Evolutionary conservation across 1,284 basidiomycete species (phyloP), one percentile per base, ranked within the genome.

Genomic region (Cryptococcus wingfieldii): DNA sequence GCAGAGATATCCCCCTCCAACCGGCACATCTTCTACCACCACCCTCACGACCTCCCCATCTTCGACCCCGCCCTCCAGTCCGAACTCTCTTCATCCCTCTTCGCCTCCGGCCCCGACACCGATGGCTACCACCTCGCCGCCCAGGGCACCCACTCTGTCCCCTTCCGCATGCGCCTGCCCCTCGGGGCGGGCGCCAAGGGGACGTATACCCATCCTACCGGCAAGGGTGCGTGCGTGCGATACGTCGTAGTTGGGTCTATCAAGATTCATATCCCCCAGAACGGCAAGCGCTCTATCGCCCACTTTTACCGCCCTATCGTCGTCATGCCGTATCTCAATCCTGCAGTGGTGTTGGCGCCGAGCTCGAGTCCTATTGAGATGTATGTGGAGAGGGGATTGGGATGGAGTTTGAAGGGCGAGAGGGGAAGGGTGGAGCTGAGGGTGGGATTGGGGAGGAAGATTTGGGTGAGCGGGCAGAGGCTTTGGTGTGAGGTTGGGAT

Each of bases 291-390:
- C 8, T 90, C 89, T 5, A 88, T 96, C 47, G 88, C 92, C 0
- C 93, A 97, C 74, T 95, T 96, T 71, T 96, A 95, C 75, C 86
- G 93, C 3, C 81, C 86, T 39, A 86, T 91, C 67, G 84, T 87
- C 52, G 79, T 96, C 31, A 91, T 87, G 82, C 92, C 93, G 1
- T 85, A 85, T 51, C 78, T 93, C 27, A 83, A 90, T 60, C 84
- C 88, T 0, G 77, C 82, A 5, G 65, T 79, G 4, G 80, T 86
- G 13, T 82, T 96, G 7, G 81, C 85, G 1, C 82, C 86, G 3
- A 80, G 85, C 2, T 74, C 81, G 7, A 78, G 82, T 44, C 86
- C 87, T 3, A 76, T 92, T 43, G 80, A 84, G 60, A 84, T 83
- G 16, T 82, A 80, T 18, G 80, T 80, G 1, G 80, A 83, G 23